Conservation (phyloP, 768 basidiomycete genomes). For the Filobasidium wieringae region DNA sequence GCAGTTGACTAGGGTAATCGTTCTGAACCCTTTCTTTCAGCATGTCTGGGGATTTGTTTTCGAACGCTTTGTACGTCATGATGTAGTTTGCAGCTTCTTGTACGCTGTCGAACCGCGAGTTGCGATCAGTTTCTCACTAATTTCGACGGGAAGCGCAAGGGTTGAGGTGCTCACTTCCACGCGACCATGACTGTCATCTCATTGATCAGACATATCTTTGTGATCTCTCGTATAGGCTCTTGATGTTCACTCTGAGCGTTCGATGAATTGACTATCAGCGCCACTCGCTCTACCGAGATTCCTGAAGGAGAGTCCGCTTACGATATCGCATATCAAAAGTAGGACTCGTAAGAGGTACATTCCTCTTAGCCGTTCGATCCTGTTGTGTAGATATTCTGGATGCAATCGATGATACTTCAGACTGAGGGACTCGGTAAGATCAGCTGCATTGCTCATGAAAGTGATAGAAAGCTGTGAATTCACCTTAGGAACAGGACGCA, state of each 20-base stretch:
- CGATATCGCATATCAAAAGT: constrained; percentile 82
- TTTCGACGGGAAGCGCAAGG: not conserved
- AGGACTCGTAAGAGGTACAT: constrained; percentile 74
- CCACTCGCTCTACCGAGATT: not conserved
- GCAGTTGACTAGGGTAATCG: constrained; percentile 68
- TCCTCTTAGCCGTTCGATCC: constrained; percentile 73
- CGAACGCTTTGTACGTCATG: constrained; percentile 80
- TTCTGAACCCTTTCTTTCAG: constrained; percentile 93
- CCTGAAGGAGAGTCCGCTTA: constrained; percentile 47
- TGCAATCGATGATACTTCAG: constrained; percentile 90
- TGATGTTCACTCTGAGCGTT: constrained; percentile 66
- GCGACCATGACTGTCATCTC: constrained; percentile 83
- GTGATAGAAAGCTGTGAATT: not conserved
- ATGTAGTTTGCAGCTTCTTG: constrained; percentile 92
- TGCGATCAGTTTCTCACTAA: not conserved
- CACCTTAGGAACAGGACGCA: constrained; percentile 86
- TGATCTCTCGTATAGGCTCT: constrained; percentile 81
- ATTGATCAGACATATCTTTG: constrained; percentile 84
- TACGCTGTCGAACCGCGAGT: constrained; percentile 42
- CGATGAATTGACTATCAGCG: not conserved
- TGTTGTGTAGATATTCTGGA: constrained; percentile 87
- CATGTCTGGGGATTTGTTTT: constrained; percentile 80
- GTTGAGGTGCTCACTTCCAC: constrained; percentile 55
- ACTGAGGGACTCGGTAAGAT: constrained; percentile 42
- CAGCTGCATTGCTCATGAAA: too few relatives aligned